A percentile compares a stretch with the other conserved stretches of the same genome.
Evolutionary conservation across 164 flowering plant genomes (phyloP).

Genomic region (Nymphaea colorata): DNA sequence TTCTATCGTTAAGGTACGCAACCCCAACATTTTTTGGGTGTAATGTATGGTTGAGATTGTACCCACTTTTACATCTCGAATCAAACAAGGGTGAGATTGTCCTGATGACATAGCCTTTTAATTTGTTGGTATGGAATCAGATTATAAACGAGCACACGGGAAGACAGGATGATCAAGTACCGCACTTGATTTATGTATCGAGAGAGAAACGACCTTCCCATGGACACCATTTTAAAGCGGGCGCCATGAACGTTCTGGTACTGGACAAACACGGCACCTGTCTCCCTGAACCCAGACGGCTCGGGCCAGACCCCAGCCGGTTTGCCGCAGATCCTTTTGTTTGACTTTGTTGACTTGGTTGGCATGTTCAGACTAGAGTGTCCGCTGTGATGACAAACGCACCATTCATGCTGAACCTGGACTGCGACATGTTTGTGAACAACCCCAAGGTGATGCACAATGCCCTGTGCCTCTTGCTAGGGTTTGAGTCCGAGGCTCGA

Average conservation of each 20-base stretch:
- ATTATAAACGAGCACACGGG: slow-evolving; percentile 43
- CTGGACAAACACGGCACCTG: neutral
- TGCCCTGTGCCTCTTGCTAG: slow-evolving; percentile 47
- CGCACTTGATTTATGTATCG: slow-evolving; percentile 42
- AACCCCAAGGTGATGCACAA: slow-evolving; percentile 36
- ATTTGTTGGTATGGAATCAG: slow-evolving; percentile 8
- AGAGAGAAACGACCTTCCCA: slow-evolving; percentile 54
- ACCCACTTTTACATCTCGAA: neutral
- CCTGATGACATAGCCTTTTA: no score
- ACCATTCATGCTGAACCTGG: slow-evolving; percentile 56
- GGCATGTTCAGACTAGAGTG: slow-evolving; percentile 31
- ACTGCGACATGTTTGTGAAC: slow-evolving; percentile 62
- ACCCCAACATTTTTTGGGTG: neutral
- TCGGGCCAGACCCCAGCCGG: neutral
- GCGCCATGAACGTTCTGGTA: slow-evolving; percentile 70
- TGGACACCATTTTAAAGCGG: slow-evolving; percentile 57
- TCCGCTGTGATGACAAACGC: slow-evolving; percentile 72
- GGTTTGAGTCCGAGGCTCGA: slow-evolving; percentile 16
- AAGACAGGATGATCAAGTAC: slow-evolving; percentile 23
- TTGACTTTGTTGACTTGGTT: neutral
- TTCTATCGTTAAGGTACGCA: slow-evolving; percentile 35
- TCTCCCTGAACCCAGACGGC: neutral
- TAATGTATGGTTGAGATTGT: no score
- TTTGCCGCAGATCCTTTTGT: neutral
- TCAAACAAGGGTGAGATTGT: neutral